These are phyloP conservation scores for Hypocreales sp. DNA, from an alignment of 2,329 filamentous ascomycete genomes.

Conservation along the genomic window DNA sequence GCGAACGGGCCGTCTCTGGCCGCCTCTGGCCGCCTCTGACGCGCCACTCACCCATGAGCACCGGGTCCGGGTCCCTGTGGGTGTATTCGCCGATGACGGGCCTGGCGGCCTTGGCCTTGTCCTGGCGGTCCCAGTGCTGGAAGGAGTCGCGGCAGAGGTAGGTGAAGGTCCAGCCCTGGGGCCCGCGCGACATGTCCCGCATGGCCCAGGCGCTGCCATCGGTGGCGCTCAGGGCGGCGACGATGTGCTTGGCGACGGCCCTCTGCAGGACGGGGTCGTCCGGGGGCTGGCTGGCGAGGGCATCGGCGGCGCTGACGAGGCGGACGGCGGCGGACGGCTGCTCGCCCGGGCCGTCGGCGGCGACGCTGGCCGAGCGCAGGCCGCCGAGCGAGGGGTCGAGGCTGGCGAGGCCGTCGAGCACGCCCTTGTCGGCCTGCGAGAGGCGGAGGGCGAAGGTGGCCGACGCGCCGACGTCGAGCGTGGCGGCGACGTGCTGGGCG, in stretches of 20 bases:
- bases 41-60: slow-evolving; percentile 24
- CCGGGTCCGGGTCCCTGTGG: slow-evolving; percentile 27
- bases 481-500: slow-evolving; percentile 31
- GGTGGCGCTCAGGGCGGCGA: slow-evolving; percentile 22
- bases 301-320: slow-evolving; percentile 27
- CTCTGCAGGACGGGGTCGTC: slow-evolving; percentile 33
- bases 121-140: slow-evolving; percentile 32
- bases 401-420: slow-evolving; percentile 14
- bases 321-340: slow-evolving; percentile 19
- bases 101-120: slow-evolving; percentile 24
- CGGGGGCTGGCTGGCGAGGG: slow-evolving; percentile 30
- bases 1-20: no score
- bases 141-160: slow-evolving; percentile 38
- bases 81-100: slow-evolving; percentile 32
- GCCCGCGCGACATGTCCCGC: slow-evolving; percentile 24
- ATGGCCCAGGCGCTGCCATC: slow-evolving; percentile 35
- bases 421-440: slow-evolving; percentile 20
- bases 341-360: slow-evolving; percentile 4
- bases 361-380: slow-evolving; percentile 6
- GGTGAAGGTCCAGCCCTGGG: slow-evolving; percentile 36
- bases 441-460: slow-evolving; percentile 26
- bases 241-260: slow-evolving; percentile 32
- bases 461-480: slow-evolving; percentile 28
- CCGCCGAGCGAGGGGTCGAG: slow-evolving; percentile 19
- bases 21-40: no score